Evolutionary conservation across 2,329 filamentous ascomycete species (phyloP).

Genomic region (Xylariaceae sp.): DNA sequence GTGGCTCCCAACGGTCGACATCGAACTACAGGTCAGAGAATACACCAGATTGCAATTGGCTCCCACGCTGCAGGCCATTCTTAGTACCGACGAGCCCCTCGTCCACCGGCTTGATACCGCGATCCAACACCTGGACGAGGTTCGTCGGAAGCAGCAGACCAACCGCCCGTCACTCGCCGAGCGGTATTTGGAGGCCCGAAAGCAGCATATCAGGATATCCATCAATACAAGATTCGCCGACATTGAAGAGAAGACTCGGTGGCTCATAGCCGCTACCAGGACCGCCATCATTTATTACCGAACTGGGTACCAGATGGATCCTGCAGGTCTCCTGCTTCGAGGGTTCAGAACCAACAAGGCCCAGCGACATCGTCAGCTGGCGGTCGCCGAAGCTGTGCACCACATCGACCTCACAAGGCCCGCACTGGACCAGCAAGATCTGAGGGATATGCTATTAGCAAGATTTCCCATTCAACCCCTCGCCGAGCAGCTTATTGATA

Average conservation of each 20-base stretch:
- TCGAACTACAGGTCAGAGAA: neutral
- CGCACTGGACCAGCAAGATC: constrained; percentile 13
- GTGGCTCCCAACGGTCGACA: neutral
- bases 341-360: constrained; percentile 2
- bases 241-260: constrained; percentile 17
- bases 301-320: constrained; percentile 24
- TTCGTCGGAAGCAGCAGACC: constrained; percentile 5
- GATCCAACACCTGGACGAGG: constrained; percentile 4
- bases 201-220: constrained; percentile 14
- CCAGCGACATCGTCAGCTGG: constrained; percentile 7
- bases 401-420: constrained; percentile 14
- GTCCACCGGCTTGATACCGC: too few species aligned
- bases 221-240: constrained; percentile 18
- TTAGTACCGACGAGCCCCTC: too few species aligned
- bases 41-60: too few species aligned
- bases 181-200: constrained; percentile 6
- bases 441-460: constrained; percentile 20
- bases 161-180: neutral
- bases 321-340: constrained; percentile 12
- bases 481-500: constrained; percentile 15
- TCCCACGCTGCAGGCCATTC: too few species aligned
- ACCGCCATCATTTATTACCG: constrained; percentile 17
- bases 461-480: constrained; percentile 20
- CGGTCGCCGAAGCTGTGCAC: constrained; percentile 20
- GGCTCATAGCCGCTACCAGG: constrained; percentile 18